These are phyloP conservation scores for Paramecium caudatum DNA, from an alignment of 73 alveolate species.

Conservation along the genomic window DNA sequence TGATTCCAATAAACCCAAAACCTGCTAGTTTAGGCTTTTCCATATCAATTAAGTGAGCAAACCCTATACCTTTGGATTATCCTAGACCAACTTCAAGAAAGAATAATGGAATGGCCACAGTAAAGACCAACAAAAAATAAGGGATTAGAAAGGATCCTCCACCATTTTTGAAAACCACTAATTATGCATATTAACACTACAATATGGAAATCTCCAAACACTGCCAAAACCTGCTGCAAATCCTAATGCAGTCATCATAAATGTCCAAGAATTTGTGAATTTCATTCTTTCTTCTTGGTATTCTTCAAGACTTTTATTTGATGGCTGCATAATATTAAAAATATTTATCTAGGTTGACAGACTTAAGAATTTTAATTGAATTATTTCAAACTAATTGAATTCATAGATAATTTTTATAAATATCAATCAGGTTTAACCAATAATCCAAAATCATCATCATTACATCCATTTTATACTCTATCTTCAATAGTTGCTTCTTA, in stretches of 20 bases:
- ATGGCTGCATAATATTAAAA: slow-evolving; percentile 1
- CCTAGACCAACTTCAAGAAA: slow-evolving; percentile 80
- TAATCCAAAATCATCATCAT: no score
- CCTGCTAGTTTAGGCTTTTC: slow-evolving; percentile 67
- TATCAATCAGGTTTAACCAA: no score
- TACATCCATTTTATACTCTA: no score
- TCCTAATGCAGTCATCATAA: slow-evolving; percentile 76
- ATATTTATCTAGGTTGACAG: no score
- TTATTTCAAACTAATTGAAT: no score
- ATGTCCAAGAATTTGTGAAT: slow-evolving; percentile 65
- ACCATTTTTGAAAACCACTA: slow-evolving; percentile 70
- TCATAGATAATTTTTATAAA: no score
- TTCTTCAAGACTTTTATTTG: slow-evolving; percentile 38
- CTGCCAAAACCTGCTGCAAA: slow-evolving; percentile 85
- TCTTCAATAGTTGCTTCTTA: no score
- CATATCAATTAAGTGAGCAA: slow-evolving; percentile 64
- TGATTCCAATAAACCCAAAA: slow-evolving; percentile 57
- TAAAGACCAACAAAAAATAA: slow-evolving; percentile 64
- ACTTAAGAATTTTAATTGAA: no score
- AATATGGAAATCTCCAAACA: slow-evolving; percentile 86
- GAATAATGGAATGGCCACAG: slow-evolving; percentile 80
- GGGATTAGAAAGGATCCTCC: slow-evolving; percentile 85
- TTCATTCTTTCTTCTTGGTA: slow-evolving; percentile 60
- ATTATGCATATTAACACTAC: slow-evolving; percentile 41
- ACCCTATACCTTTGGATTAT: slow-evolving; percentile 68